Base-by-base conservation (phyloP, 176 grass and related monocot genomes). In the Musa acuminata region DNA sequence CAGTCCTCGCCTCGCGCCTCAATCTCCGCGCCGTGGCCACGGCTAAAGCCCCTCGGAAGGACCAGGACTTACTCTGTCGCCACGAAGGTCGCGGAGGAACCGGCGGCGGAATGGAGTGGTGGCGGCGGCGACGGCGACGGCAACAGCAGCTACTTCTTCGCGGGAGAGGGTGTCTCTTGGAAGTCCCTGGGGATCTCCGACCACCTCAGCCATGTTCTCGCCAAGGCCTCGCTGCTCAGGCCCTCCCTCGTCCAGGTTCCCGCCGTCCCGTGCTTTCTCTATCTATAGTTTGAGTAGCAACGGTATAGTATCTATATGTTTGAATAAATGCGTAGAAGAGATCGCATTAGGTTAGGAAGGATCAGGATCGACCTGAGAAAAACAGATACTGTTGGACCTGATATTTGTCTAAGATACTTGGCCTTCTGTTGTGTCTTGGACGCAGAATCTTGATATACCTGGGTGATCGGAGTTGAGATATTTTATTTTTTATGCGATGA, bases 221-320 rank as follows among this genome's bases (percentile, higher is more conserved):
- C 74, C 4, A 64, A 75, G 13, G 72, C 82, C 4, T 80, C 85
- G 2, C 53, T 94, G 72, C 48, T 70, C 11, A 86, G 77, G 19
- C 95, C 90, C 52, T 99, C 95, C 26, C 55, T 87, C 66, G 88
- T 94, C 27, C 95, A 94, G 90, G 95, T 89, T 51, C 4, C 0
- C 35, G 0, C 26, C n/a, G 17, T 77, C 55, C 24, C 17, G 55
- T 75, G 53, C 26, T 52, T 22, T 23, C 35, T 49, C 0, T 13
- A 29, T 53, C 14, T 8, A 0, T 1, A 29, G 53, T 52, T 71
- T 19, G 14, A 19, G 67, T 20, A 11, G 23, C 25, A 12, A 27
- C 21, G 10, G 9, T 51, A 2, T 22, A 22, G 22, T 8, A 51
- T 73, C 52, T 6, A 83, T 64, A 13, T 97, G 93, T 75, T 97